Evolutionary conservation across 768 basidiomycete genomes (phyloP).

Genomic region (Russula emetica): DNA sequence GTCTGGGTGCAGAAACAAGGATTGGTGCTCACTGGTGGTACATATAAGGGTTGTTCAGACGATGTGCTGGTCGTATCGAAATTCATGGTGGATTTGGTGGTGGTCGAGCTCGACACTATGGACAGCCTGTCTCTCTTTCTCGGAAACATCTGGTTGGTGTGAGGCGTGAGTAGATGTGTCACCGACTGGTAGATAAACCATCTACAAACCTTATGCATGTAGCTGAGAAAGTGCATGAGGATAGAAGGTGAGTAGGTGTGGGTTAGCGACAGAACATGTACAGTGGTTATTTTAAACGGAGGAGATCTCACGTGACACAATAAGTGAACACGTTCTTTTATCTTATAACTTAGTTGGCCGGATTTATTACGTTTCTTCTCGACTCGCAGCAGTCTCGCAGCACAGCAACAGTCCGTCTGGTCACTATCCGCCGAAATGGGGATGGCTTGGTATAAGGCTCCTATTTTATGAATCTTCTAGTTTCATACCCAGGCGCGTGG

Average conservation of each 20-base stretch:
- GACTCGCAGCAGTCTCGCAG: too few relatives aligned
- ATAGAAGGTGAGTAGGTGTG: background rate
- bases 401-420: too few relatives aligned
- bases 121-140: background rate
- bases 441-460: too few relatives aligned
- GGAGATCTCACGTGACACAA: background rate
- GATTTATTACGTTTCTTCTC: too few relatives aligned
- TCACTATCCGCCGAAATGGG: too few relatives aligned
- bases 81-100: background rate
- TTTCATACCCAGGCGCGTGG: too few relatives aligned
- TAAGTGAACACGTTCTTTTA: too few relatives aligned
- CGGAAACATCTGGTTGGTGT: background rate
- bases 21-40: constrained; percentile 3
- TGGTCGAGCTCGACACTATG: background rate
- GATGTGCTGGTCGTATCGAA: background rate
- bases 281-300: background rate
- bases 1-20: background rate
- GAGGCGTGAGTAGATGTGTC: background rate
- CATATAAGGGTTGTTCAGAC: background rate
- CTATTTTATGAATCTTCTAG: too few relatives aligned
- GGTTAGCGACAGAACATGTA: background rate
- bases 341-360: too few relatives aligned
- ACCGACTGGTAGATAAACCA: background rate
- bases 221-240: constrained; percentile 7
- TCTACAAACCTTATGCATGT: background rate